Conservation (phyloP, 768 basidiomycete genomes). For the Nevesoporus exiguus region DNA sequence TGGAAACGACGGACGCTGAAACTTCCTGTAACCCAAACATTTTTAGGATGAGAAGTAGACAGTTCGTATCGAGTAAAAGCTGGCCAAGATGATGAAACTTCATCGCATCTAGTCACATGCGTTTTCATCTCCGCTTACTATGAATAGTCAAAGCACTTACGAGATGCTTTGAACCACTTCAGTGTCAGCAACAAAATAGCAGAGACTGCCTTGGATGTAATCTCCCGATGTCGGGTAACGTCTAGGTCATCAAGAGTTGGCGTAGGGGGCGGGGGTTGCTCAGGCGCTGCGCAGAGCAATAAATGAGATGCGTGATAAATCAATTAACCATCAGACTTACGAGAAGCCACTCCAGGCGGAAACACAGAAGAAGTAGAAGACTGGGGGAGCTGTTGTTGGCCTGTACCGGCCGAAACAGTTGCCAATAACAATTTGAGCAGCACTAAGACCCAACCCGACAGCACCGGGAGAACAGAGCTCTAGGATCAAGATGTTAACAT, state of each 20-base stretch:
- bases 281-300: constrained; percentile 43
- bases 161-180: constrained; percentile 99
- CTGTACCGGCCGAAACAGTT: constrained; percentile 80
- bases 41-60: constrained; percentile 87
- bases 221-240: constrained; percentile 91
- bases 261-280: constrained; percentile 60
- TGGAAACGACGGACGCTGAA: constrained; percentile 75
- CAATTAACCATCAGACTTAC: constrained; percentile 36
- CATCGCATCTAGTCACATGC: constrained; percentile 73
- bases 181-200: constrained; percentile 86
- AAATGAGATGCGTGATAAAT: neutral
- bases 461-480: constrained; percentile 78
- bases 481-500: constrained; percentile 31
- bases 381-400: constrained; percentile 52
- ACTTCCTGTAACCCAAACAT: constrained; percentile 99
- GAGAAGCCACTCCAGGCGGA: constrained; percentile 65
- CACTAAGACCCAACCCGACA: constrained; percentile 91
- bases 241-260: constrained; percentile 89
- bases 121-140: neutral
- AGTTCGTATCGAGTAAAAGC: constrained; percentile 91
- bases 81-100: constrained; percentile 99
- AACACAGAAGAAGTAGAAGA: constrained; percentile 68
- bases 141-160: constrained; percentile 46
- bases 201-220: constrained; percentile 95
- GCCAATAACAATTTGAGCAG: constrained; percentile 89